Conservation (phyloP, 371 early-diverging fungal species). For the Mucor piriformis region DNA sequence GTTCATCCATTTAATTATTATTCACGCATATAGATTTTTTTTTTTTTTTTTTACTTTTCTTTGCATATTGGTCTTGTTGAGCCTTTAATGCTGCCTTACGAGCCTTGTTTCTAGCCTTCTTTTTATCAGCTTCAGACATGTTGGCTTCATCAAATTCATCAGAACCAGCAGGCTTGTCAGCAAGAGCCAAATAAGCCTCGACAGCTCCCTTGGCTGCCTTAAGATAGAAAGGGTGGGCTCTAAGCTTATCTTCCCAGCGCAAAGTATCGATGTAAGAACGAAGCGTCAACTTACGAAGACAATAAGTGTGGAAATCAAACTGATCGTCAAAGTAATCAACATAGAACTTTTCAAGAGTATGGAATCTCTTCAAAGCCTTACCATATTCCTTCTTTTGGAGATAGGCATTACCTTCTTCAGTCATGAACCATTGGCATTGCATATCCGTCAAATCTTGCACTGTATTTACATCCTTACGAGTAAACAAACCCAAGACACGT, state of each 20-base stretch:
- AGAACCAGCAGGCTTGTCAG: slow-evolving; percentile 59
- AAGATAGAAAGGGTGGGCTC: slow-evolving; percentile 72
- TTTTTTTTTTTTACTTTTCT: slow-evolving; percentile 22
- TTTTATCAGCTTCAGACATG: slow-evolving; percentile 68
- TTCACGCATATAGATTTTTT: not conserved
- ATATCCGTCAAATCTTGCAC: slow-evolving; percentile 85
- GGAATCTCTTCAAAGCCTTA: slow-evolving; percentile 85
- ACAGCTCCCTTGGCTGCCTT: slow-evolving; percentile 81
- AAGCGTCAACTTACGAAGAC: slow-evolving; percentile 87
- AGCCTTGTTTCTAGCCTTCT: slow-evolving; percentile 61
- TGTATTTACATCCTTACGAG: slow-evolving; percentile 78
- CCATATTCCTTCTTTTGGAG: slow-evolving; percentile 73
- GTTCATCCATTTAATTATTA: not conserved
- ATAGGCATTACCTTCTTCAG: slow-evolving; percentile 76
- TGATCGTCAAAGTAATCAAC: slow-evolving; percentile 89
- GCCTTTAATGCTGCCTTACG: slow-evolving; percentile 57
- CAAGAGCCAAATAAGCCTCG: slow-evolving; percentile 66
- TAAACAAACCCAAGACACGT: slow-evolving; percentile 80
- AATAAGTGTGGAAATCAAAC: slow-evolving; percentile 96
- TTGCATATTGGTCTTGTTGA: slow-evolving; percentile 46
- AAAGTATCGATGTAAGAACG: slow-evolving; percentile 84
- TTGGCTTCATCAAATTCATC: slow-evolving; percentile 49
- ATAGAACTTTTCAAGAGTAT: slow-evolving; percentile 83
- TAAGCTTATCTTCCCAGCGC: slow-evolving; percentile 76
- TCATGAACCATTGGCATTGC: slow-evolving; percentile 90